Percentiles rank a stretch among this genome's conserved stretches.
phyloP scores from a whole-genome alignment of 192 early-diverging fungal species.

The Podila clonocystis region DNA sequence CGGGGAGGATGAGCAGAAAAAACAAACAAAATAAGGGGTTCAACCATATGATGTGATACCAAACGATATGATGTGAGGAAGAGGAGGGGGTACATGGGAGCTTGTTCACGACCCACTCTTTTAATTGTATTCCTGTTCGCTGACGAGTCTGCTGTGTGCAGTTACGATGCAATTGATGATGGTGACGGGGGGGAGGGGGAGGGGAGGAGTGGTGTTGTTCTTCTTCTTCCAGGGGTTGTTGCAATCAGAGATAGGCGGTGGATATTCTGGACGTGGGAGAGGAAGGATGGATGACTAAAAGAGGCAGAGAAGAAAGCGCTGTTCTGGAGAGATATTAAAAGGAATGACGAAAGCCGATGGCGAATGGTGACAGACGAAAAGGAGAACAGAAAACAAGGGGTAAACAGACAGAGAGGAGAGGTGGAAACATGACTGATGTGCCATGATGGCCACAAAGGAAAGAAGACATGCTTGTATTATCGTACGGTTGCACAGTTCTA shows the following conservation, averaged over 20 bases:
- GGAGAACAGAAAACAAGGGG: not conserved
- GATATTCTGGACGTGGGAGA: too few species aligned
- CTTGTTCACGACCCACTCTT: not conserved
- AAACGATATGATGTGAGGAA: not conserved
- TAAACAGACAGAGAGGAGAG: not conserved
- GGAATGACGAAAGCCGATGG: too few species aligned
- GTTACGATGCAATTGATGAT: not conserved
- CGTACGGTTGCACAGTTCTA: too few species aligned
- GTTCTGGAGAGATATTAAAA: too few species aligned
- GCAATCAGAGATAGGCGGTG: too few species aligned
- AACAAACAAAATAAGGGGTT: conserved; percentile 4
- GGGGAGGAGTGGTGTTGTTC: too few species aligned
- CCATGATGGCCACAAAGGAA: too few species aligned
- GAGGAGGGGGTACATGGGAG: not conserved
- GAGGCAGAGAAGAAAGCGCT: not conserved
- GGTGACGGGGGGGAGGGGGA: too few species aligned
- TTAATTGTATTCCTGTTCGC: not conserved
- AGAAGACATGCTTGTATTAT: too few species aligned
- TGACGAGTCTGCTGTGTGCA: not conserved
- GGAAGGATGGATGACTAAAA: not conserved
- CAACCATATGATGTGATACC: too few species aligned
- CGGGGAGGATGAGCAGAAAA: not conserved
- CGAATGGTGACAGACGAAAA: not conserved
- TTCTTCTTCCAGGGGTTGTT: not conserved
- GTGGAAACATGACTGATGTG: not conserved